Percentiles rank a stretch among this genome's conserved stretches.
These are phyloP conservation scores for Calcarisporium arbuscula DNA, from an alignment of 2,329 filamentous ascomycete species.

Conservation along the genomic window DNA sequence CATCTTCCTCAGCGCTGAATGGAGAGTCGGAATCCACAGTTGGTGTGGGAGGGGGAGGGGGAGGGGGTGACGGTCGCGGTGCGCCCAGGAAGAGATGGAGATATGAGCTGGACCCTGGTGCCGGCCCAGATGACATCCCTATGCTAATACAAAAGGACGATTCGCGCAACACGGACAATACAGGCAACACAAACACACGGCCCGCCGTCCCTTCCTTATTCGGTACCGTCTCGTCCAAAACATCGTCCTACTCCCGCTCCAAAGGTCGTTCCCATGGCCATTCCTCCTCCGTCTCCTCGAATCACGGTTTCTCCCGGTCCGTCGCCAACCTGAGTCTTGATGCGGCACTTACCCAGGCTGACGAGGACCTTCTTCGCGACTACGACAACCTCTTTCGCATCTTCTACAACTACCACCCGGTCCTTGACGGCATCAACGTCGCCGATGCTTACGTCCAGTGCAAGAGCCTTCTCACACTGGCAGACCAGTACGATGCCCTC, in stretches of 20 bases:
- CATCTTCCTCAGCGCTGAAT: constrained; percentile 14
- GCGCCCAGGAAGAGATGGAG: constrained; percentile 60
- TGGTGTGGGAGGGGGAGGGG: constrained; percentile 1
- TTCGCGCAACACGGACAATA: constrained; percentile 7
- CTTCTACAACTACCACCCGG: constrained; percentile 88
- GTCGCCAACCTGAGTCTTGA: constrained; percentile 75
- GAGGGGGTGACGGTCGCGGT: constrained; percentile 7
- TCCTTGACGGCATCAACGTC: constrained; percentile 80
- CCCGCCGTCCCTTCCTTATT: constrained; percentile 23
- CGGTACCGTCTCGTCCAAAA: constrained; percentile 36
- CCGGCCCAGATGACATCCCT: constrained; percentile 68
- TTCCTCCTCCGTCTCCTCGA: constrained; percentile 34
- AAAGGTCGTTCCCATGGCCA: constrained; percentile 41
- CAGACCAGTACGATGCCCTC: constrained; percentile 92
- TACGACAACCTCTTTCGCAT: constrained; percentile 95
- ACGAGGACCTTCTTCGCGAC: constrained; percentile 76
- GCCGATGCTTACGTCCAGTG: constrained; percentile 90
- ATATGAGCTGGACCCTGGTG: constrained; percentile 78
- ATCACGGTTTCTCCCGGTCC: constrained; percentile 70
- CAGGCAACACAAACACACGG: constrained; percentile 10
- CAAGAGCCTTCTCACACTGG: constrained; percentile 79
- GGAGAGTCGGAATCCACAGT: constrained; percentile 9
- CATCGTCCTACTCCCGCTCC: constrained; percentile 31
- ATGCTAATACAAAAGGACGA: constrained; percentile 79
- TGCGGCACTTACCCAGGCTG: constrained; percentile 49